Conservation (phyloP, 768 basidiomycete genomes). For the Leccinum longicurvipes region DNA sequence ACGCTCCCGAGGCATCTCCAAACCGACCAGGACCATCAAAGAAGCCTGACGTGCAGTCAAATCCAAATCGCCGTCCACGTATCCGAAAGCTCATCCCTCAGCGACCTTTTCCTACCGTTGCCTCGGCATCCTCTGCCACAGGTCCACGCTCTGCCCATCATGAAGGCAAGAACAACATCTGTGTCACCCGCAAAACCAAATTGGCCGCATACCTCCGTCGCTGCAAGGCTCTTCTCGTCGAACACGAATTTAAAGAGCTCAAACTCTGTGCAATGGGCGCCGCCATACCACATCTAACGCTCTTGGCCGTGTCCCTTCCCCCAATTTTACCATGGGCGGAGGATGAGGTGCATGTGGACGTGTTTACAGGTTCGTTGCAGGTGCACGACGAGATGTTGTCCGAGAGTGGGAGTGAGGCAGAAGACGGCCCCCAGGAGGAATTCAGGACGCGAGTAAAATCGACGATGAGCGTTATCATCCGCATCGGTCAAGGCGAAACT, state of each 20-base stretch:
- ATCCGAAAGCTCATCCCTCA: conserved; percentile 69
- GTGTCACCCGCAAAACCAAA: conserved; percentile 72
- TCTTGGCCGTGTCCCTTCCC: conserved; percentile 68
- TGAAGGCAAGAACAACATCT: conserved; percentile 80
- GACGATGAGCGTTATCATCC: conserved; percentile 56
- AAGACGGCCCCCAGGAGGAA: conserved; percentile 53
- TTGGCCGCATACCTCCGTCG: conserved; percentile 72
- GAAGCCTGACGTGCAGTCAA: conserved; percentile 3
- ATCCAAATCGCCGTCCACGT: conserved; percentile 23
- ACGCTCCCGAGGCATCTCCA: neutral
- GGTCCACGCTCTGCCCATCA: conserved; percentile 76
- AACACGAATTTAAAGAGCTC: conserved; percentile 77
- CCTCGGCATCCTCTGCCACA: conserved; percentile 71
- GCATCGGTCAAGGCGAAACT: conserved; percentile 58
- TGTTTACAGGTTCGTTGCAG: conserved; percentile 67
- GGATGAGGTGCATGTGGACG: conserved; percentile 59
- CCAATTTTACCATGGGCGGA: conserved; percentile 63
- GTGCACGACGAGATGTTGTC: conserved; percentile 72
- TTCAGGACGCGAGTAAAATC: conserved; percentile 68
- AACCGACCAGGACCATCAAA: conserved; percentile 1
- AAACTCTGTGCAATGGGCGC: conserved; percentile 84
- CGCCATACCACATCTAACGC: conserved; percentile 78
- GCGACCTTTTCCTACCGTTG: conserved; percentile 74
- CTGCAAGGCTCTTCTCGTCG: conserved; percentile 68
- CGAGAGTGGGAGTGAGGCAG: conserved; percentile 47